Base-by-base conservation (phyloP, 192 early-diverging fungal genomes). In the Backusella mclennaniae region DNA sequence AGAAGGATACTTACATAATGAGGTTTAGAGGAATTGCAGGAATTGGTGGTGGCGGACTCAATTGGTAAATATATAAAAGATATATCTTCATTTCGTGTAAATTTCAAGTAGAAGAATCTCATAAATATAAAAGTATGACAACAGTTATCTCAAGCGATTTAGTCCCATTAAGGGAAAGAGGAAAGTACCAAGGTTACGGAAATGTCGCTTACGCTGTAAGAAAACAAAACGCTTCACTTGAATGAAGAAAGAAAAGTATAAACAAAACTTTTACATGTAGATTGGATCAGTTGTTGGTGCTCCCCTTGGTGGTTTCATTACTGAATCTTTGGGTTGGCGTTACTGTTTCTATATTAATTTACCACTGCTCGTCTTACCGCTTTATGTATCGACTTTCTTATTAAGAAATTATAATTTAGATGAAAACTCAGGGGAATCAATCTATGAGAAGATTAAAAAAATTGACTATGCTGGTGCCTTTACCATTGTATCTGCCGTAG, bases 301-400 rank as follows among this genome's bases (percentile, higher is more conserved):
- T 7, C 77, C 95, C 5, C 66, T 94, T 74, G 91, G 92, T 35
- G 86, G 85, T 8, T 92, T 95, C 66, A 88, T 90, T 5, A 91
- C 93, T 44, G 79, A 85, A 56, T 42, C 77, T 12, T 69, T 82
- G 67, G 83, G 79, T 21, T 91, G 90, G 90, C 83, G 84, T 33
- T 90, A 89, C 80, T 89, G 89, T 67, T 95, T 95, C 76, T 95
- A 86, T 83, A 92, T 95, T 82, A 95, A 94, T 79, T 67, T 96
- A 7, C 94, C 94, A 35, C 66, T 95, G n/a, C 84, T 91, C 0
- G 49, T 82, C 33, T 35, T 91, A 39, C 83, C 88, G 19, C 53
- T 89, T 53, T 73, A 82, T n/a, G 80, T 89, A 11, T 76, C 89
- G 11, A 52, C 74, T 5, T 49, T 77, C 19, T 66, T 85, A 29